Base-by-base conservation (phyloP, 495 filamentous ascomycete genomes). In the Penicillium canariense region DNA sequence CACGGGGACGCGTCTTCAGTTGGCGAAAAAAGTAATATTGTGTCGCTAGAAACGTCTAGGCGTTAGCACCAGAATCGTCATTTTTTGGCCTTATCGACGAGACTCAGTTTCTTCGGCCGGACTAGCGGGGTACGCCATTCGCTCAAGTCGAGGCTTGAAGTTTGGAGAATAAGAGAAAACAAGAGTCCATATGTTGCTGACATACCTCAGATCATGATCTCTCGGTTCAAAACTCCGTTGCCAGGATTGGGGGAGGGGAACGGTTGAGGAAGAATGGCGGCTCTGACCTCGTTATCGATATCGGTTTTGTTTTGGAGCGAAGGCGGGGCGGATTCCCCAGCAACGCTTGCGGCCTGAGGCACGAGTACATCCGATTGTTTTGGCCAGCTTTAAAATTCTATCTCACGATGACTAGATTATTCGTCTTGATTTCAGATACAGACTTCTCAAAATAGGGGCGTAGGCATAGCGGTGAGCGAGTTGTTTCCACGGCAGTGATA, bases 301-400 rank as follows among this genome's bases (percentile, higher is more conserved):
- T 57, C 52, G 42, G 48, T n/a, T 62, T 59, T 67, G 58, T 61
- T 67, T 66, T 58, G 31, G 53, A 46, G 8, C 11, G 8, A 15
- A 45, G 20, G 25, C 42, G 25, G 42, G 22, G 1, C 48, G 36
- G 50, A 51, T 53, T 56, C 60, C 64, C 61, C 31, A 59, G 64
- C 64, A 67, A 67, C 64, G 36, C 27, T 11, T 5, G 18, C 2
- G 14, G 63, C 63, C 60, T 66, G 15, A 66, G 60, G 63, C 58
- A 58, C 3, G 15, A 53, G 35, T 8, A 18, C 17, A 17, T 1
- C 31, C 48, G 38, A 22, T 26, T 26, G 20, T 43, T 26, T 3
- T 12, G 38, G 38, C 8, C 38, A 23, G 23, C 36, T 12, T 3
- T 22, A 22, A 40, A 9, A 23, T 40, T 40, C 7, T 23, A 23